Conservation (phyloP, 768 basidiomycete genomes). For the Rhizopogon salebrosus region DNA sequence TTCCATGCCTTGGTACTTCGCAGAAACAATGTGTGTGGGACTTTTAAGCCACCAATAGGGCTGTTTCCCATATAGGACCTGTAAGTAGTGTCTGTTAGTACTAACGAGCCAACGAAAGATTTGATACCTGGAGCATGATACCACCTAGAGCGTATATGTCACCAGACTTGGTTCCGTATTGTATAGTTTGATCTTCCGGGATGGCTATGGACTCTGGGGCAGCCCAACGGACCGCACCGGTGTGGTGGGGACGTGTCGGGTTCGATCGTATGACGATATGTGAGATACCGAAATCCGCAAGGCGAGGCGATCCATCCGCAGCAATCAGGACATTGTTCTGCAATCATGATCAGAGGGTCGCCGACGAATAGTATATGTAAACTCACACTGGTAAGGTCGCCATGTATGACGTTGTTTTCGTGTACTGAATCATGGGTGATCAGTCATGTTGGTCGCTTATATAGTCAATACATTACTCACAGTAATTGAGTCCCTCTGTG, state of each 20-base stretch:
- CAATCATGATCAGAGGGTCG: not conserved
- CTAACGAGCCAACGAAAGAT: not conserved
- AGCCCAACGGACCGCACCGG: constrained; percentile 9
- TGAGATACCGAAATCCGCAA: constrained; percentile 39
- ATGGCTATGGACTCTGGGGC: constrained; percentile 12
- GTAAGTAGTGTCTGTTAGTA: not conserved
- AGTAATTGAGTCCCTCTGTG: constrained; percentile 33
- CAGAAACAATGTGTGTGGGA: constrained; percentile 16
- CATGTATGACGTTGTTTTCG: too few relatives aligned
- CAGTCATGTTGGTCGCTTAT: not conserved
- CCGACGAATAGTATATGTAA: not conserved
- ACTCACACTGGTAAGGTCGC: constrained; percentile 5
- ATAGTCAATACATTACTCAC: constrained; percentile 19
- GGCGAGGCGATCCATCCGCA: constrained; percentile 1
- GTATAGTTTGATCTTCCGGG: not conserved
- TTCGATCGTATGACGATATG: constrained; percentile 32
- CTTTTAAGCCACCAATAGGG: constrained; percentile 20
- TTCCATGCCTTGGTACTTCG: constrained; percentile 9
- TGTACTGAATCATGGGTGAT: too few relatives aligned
- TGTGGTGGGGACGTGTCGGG: constrained; percentile 16
- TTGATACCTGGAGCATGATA: constrained; percentile 16
- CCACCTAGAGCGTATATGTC: constrained; percentile 18
- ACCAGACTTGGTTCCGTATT: constrained; percentile 7
- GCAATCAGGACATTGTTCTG: constrained; percentile 8
- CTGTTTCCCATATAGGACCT: constrained; percentile 23